Base-by-base conservation (phyloP, 2,329 filamentous ascomycete species). In the Monascus ruber region DNA sequence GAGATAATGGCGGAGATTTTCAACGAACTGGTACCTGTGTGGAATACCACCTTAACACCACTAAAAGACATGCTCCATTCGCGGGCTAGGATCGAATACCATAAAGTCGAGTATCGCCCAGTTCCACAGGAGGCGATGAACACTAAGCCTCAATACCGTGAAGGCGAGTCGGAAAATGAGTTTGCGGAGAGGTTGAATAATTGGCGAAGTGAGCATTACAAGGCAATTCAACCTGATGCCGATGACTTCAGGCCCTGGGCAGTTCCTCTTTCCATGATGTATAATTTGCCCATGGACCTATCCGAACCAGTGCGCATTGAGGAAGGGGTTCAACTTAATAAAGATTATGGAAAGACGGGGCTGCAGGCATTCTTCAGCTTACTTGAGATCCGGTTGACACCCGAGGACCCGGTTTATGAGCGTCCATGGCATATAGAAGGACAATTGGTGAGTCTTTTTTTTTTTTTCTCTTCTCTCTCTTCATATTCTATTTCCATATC, bases 361-460 rank as follows among this genome's bases (percentile, higher is more conserved):
- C 50, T 82, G 3, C 79, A 83, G 47, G 56, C 83, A 29, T 76
- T 83, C 36, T 70, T 81, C 27, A 81, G 81, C 50, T 63, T 83
- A 46, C 69, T 74, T 1, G 72, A 68, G 29, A 72, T 81, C 37
- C 65, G 78, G 33, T 62, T 81, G 1, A 75, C 69, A 0, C 78
- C 78, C 0, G 71, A 74, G 11, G 69, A 74, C 2, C 73, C 77
- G 0, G 50, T 51, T 0, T 81, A 76, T 45, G 55, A 59, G 0
- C 71, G 71, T 10, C 47, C 52, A 4, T 65, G 59, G 60, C 58
- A 66, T 44, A 52, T 74, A 2, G 74, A 77, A 45, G 73, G 74
- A 2, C 52, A 54, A 36, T 54, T 62, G 54, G 60, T 62, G 44
- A 48, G 47, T 41, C 31, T 27, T 17, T 27, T 9, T 9, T 8